Base-by-base conservation (phyloP, 2,329 filamentous ascomycete genomes). In the Tolypocladium sp. region DNA sequence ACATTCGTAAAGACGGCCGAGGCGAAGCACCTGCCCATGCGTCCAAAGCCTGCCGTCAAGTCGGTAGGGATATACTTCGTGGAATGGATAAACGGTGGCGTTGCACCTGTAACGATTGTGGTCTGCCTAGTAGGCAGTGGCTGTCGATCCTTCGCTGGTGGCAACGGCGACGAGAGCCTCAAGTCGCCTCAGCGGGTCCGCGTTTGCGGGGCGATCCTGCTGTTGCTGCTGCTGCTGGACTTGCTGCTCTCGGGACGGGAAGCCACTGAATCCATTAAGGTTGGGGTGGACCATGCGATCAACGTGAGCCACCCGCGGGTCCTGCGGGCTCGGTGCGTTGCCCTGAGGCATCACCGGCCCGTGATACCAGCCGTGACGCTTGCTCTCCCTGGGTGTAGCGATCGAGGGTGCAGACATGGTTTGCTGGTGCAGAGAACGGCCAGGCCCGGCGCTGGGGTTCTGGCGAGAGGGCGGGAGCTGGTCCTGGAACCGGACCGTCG, bases 331-430 rank as follows among this genome's bases (percentile, higher is more conserved):
- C 4, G 65, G 65, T 1, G 66, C 70, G 59, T 77, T 75, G 22
- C 74, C 72, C 17, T 75, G 73, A 3, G 71, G 67, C 0, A 72
- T 68, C 15, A 73, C 68, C 0, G 80, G 79, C 0, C 80, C 80
- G 46, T 90, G 84, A 66, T 91, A 91, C 88, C 88, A 92, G 1
- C 81, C 89, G 60, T 87, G 85, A 3, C 89, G 82, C 68, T 89
- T 90, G 37, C 76, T 76, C 62, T 84, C 85, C 10, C 84, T 79
- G 4, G 82, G 77, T 0, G 82, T 84, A 12, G 79, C 75, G 40
- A 81, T 74, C 0, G 78, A 76, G 0, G 84, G 83, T 1, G 83
- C 83, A 4, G 83, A 86, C 74, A 84, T 79, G 20, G 83, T 84
- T 59, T 86, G 79, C 41, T 85, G 82, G 59, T 84, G 82, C 27